A percentile compares a stretch with the other conserved stretches of the same genome.
Conservation (phyloP, 2,329 filamentous ascomycete genomes). For the Ascosphaera apis region DNA sequence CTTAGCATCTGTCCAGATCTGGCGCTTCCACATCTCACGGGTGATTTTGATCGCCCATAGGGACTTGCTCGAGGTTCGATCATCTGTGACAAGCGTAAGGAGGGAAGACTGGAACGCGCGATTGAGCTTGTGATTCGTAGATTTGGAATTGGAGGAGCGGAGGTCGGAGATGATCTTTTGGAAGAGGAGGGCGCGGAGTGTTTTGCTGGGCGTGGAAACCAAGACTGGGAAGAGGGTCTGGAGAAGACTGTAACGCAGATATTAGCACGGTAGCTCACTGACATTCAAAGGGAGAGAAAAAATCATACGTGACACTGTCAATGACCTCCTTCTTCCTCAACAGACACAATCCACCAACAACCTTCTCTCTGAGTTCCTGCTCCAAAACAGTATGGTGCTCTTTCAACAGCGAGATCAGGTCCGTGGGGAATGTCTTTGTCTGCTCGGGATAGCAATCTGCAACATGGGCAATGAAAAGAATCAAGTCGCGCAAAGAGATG, state of each 20-base stretch:
- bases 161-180: slow-evolving; percentile 81
- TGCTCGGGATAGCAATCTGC: slow-evolving; percentile 79
- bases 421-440: slow-evolving; percentile 51
- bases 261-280: not conserved
- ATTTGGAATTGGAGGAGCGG: slow-evolving; percentile 64
- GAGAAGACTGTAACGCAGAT: slow-evolving; percentile 29
- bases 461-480: slow-evolving; percentile 84
- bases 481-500: slow-evolving; percentile 68
- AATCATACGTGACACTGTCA: slow-evolving; percentile 42
- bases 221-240: slow-evolving; percentile 90
- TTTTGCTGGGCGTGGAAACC: slow-evolving; percentile 77
- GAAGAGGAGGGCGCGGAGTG: slow-evolving; percentile 61
- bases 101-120: slow-evolving; percentile 80
- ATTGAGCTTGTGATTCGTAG: slow-evolving; percentile 81
- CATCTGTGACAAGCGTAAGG: slow-evolving; percentile 72
- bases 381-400: slow-evolving; percentile 67
- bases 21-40: slow-evolving; percentile 84
- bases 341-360: slow-evolving; percentile 73
- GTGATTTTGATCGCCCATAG: slow-evolving; percentile 94
- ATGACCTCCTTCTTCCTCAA: slow-evolving; percentile 80
- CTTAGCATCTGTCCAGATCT: slow-evolving; percentile 86
- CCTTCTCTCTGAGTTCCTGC: slow-evolving; percentile 72
- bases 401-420: slow-evolving; percentile 59
- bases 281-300: not conserved
- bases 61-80: slow-evolving; percentile 62